phyloP scores from a whole-genome alignment of 2,329 filamentous ascomycete species.

The Penicillium polonicum region DNA sequence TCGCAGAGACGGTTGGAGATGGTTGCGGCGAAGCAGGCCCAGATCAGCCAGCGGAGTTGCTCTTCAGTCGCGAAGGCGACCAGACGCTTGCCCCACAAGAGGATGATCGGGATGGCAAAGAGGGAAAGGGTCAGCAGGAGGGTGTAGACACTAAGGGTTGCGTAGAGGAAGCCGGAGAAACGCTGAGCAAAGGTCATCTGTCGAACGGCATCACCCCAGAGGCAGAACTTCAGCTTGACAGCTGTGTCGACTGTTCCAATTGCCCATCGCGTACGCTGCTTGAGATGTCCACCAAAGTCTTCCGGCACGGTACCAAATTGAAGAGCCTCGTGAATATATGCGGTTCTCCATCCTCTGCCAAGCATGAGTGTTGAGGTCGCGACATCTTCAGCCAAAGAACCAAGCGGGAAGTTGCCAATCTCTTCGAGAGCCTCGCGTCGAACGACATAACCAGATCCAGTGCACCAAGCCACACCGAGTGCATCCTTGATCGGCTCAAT shows the following conservation, averaged over 20 bases:
- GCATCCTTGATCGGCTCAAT: conserved; percentile 49
- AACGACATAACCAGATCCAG: conserved; percentile 62
- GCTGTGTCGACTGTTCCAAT: conserved; percentile 57
- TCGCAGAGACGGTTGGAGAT: conserved; percentile 57
- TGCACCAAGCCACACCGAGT: conserved; percentile 59
- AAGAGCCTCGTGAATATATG: conserved; percentile 59
- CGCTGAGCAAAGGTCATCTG: conserved; percentile 58
- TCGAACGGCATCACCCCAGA: conserved; percentile 54
- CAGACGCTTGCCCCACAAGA: conserved; percentile 57
- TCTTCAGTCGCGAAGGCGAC: conserved; percentile 55
- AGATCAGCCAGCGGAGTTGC: conserved; percentile 60
- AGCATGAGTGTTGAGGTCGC: conserved; percentile 60
- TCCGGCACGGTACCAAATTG: conserved; percentile 56
- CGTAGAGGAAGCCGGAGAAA: conserved; percentile 60
- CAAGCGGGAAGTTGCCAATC: conserved; percentile 62
- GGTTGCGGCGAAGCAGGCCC: conserved; percentile 54
- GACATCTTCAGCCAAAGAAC: conserved; percentile 61
- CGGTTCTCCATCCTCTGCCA: conserved; percentile 62
- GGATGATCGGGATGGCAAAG: conserved; percentile 60
- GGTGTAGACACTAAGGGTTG: conserved; percentile 56
- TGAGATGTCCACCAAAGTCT: conserved; percentile 37
- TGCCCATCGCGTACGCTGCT: conserved; percentile 42
- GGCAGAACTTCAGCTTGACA: conserved; percentile 60
- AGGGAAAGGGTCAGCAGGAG: conserved; percentile 56
- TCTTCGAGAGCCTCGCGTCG: conserved; percentile 60